Conservation (phyloP, 345 rosid genomes). For the Aquilaria sinensis region DNA sequence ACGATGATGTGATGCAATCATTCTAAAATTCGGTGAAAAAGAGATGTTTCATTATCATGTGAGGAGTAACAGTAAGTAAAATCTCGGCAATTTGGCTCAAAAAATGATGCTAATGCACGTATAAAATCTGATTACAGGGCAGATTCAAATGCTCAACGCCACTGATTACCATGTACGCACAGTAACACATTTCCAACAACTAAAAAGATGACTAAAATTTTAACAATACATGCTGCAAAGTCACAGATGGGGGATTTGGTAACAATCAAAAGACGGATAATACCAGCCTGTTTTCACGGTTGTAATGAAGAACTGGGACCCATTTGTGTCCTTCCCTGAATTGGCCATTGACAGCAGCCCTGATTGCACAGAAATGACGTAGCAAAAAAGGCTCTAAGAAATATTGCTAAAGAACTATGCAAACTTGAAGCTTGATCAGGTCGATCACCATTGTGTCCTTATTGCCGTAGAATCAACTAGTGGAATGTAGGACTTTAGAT, state of each 20-base stretch:
- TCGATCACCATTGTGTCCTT: too few relatives aligned
- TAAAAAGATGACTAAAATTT: background rate
- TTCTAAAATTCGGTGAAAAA: too few relatives aligned
- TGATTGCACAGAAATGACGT: conserved; percentile 9
- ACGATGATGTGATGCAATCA: too few relatives aligned
- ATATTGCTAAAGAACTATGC: too few relatives aligned
- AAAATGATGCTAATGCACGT: too few relatives aligned
- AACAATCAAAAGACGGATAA: background rate
- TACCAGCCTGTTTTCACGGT: conserved; percentile 83
- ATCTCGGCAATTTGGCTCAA: too few relatives aligned
- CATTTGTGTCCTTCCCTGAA: conserved; percentile 79
- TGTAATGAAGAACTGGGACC: conserved; percentile 92
- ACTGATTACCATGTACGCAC: background rate
- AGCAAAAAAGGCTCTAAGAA: background rate
- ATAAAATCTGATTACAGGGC: background rate
- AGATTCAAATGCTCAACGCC: background rate
- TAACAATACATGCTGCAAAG: background rate
- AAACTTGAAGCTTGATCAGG: too few relatives aligned
- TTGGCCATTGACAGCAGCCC: conserved; percentile 88
- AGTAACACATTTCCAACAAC: background rate
- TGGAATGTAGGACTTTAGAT: background rate
- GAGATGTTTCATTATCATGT: too few relatives aligned
- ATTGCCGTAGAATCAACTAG: too few relatives aligned
- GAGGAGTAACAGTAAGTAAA: too few relatives aligned
- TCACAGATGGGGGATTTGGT: background rate